A percentile compares a stretch with the other conserved stretches of the same genome.
phyloP scores from a whole-genome alignment of 306 rosid genomes.

The Mucuna pruriens region DNA sequence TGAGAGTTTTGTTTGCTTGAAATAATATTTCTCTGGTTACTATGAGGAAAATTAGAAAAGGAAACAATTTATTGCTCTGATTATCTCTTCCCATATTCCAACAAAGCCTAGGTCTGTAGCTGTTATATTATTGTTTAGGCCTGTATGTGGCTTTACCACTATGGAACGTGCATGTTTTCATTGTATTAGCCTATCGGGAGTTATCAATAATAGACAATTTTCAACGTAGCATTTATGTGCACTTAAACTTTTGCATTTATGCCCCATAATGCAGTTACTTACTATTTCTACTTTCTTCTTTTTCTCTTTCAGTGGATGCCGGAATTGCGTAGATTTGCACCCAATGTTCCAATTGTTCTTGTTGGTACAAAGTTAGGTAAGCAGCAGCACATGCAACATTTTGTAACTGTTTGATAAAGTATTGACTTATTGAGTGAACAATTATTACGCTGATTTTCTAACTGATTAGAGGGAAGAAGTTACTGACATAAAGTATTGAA shows the following conservation, averaged over 20 bases:
- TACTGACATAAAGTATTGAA: conserved; percentile 30
- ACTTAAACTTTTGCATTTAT: neutral
- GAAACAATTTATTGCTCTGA: neutral
- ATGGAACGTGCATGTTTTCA: neutral
- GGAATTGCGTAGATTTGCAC: conserved; percentile 93
- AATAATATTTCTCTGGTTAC: neutral
- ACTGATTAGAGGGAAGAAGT: neutral
- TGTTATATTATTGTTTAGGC: neutral
- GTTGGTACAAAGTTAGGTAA: conserved; percentile 97
- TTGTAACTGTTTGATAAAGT: too few relatives aligned
- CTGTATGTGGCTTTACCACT: conserved; percentile 2
- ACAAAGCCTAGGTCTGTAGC: neutral
- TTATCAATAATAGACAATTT: neutral
- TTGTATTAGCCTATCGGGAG: conserved; percentile 1
- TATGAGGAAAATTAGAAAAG: neutral
- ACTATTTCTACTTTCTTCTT: conserved; percentile 32
- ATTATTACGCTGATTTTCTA: neutral
- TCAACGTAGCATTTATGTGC: conserved; percentile 30
- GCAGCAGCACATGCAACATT: neutral
- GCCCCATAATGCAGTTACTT: conserved; percentile 4
- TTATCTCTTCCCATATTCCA: neutral
- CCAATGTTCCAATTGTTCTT: conserved; percentile 92
- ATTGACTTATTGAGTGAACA: too few relatives aligned
- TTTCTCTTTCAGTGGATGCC: conserved; percentile 89
- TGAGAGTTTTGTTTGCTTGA: neutral